Evolutionary conservation across 257 asterid genomes (phyloP).

Genomic region (Nicotiana paniculata): DNA sequence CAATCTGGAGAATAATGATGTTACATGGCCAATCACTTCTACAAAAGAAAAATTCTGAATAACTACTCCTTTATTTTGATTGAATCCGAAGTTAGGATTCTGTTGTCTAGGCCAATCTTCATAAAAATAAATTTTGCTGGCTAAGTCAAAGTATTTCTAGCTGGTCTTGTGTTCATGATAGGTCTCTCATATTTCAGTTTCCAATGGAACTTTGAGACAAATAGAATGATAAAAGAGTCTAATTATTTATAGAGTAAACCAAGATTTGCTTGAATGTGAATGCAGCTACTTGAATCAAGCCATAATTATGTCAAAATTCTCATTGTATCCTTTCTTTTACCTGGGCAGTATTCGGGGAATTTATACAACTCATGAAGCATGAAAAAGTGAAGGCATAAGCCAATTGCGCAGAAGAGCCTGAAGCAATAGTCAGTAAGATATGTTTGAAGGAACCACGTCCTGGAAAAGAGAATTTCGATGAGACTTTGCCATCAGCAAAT

Average conservation of each 20-base stretch:
- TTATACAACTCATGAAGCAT: conserved; percentile 30
- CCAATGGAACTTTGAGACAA: neutral
- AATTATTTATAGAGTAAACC: neutral
- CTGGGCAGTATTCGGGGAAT: conserved; percentile 29
- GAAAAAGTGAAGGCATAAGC: conserved; percentile 20
- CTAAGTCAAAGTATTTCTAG: neutral
- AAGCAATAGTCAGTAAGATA: neutral
- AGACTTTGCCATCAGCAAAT: neutral
- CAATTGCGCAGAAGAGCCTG: neutral
- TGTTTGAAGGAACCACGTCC: neutral
- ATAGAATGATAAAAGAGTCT: neutral
- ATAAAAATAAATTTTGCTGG: no score
- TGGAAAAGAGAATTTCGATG: neutral
- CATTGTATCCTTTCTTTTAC: neutral
- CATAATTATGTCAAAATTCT: neutral
- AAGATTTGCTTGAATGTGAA: neutral
- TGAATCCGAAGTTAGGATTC: neutral
- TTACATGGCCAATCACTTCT: neutral
- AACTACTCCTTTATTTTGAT: neutral
- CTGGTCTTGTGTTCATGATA: neutral
- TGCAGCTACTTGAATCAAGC: neutral
- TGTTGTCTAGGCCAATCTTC: neutral
- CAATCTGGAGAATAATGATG: neutral
- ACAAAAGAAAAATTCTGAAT: neutral
- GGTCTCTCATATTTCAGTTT: neutral